Base-by-base conservation (phyloP, 257 asterid species). In the Parsonsia alboflavescens region DNA sequence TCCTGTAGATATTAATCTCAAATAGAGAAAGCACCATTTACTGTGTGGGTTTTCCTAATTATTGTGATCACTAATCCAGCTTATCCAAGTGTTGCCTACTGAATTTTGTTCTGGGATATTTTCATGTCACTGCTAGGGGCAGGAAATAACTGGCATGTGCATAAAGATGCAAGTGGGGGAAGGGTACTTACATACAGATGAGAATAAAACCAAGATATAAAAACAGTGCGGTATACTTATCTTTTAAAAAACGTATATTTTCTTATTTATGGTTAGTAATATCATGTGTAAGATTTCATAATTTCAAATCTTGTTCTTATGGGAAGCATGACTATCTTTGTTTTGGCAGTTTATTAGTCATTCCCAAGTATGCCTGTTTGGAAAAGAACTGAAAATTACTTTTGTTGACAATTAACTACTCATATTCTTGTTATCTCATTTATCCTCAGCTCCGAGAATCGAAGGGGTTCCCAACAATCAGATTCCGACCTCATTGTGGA, bases 401-500 rank as follows among this genome's bases (percentile, higher is more conserved):
- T 33, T 33, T 3, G 3, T 33, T 33, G 39, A 33, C 39, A 33
- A 33, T 33, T 33, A 33, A 33, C 39, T 33, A 33, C 39, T 33
- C 39, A 33, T 33, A 33, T 33, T 33, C 39, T 33, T 33, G 39
- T 33, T 33, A 33, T 33, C 39, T 33, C 39, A 33, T 33, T 33
- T 33, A 33, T 33, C 39, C 81, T 82, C 96, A 94, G 99, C 96
- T 94, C 72, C 99, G 99, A 10, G 99, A 92, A 78, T 91, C 93
- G 13, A 94, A 92, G 81, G 99, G 98, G 54, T 86, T 94, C 97
- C 86, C 96, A 5, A 88, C 96, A 48, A 94, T 94, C 81, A 94
- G 90, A 85, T 90, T 94, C 82, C 92, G 99, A 16, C 99, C 99
- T 30, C 99, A 94, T 85, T 85, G 96, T 79, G 99, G 97, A 82